Conservation (phyloP, 1,284 basidiomycete genomes). For the Phenoliferia sp. region DNA sequence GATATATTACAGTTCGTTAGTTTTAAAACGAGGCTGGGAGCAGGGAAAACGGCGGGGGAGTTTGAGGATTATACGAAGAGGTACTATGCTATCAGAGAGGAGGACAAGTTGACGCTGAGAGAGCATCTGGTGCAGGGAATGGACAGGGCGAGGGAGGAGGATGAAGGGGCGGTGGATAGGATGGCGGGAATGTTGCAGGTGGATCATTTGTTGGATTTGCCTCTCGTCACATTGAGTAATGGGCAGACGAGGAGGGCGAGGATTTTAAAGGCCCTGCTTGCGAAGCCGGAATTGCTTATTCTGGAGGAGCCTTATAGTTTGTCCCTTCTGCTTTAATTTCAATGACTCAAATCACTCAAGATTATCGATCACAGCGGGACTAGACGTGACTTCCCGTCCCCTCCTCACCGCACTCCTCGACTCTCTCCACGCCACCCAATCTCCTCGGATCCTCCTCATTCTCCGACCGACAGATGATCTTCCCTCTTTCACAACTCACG, state of each 20-base stretch:
- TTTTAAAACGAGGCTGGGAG: conserved; percentile 37
- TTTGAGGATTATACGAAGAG: conserved; percentile 89
- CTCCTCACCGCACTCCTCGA: conserved; percentile 58
- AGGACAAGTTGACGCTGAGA: conserved; percentile 66
- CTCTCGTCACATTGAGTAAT: conserved; percentile 76
- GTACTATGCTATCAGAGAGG: conserved; percentile 77
- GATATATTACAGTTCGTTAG: conserved; percentile 31
- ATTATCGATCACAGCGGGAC: conserved; percentile 56
- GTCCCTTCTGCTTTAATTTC: no score
- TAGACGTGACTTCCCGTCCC: conserved; percentile 55
- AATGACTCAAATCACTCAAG: background rate
- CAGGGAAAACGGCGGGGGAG: conserved; percentile 54
- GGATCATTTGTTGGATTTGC: conserved; percentile 65
- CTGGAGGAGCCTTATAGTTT: conserved; percentile 74
- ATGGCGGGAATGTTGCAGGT: conserved; percentile 43
- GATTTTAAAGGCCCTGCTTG: conserved; percentile 71
- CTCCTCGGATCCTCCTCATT: conserved; percentile 64
- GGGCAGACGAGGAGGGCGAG: conserved; percentile 86
- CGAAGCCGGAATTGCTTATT: conserved; percentile 63
- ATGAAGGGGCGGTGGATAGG: background rate
- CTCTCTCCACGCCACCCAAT: conserved; percentile 51
- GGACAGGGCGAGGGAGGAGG: background rate
- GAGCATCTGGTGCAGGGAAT: conserved; percentile 51
- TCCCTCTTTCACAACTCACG: conserved; percentile 75
- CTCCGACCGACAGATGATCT: conserved; percentile 73